Evolutionary conservation across 2,329 filamentous ascomycete species (phyloP).

Genomic region (Camillea tinctor): DNA sequence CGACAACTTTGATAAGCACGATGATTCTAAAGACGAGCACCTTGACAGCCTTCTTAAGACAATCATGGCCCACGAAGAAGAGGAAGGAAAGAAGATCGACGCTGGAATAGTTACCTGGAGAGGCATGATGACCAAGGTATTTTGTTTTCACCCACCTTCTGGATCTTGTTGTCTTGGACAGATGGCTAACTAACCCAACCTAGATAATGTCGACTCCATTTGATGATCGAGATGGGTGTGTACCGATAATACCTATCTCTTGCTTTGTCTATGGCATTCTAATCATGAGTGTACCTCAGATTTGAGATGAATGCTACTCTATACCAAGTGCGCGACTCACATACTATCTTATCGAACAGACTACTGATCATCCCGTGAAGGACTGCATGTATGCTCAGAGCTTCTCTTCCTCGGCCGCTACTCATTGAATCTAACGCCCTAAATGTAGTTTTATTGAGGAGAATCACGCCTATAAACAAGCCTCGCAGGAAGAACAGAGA

Average conservation of each 20-base stretch:
- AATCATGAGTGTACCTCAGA: slow-evolving; percentile 42
- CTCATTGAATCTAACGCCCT: slow-evolving; percentile 7
- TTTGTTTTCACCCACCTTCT: not conserved
- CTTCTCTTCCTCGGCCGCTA: not conserved
- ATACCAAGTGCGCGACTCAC: slow-evolving; percentile 67
- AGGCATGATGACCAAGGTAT: slow-evolving; percentile 98
- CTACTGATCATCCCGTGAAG: slow-evolving; percentile 34
- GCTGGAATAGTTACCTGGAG: slow-evolving; percentile 88
- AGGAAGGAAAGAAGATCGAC: slow-evolving; percentile 64
- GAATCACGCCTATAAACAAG: slow-evolving; percentile 71
- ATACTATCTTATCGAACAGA: not conserved
- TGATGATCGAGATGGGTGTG: slow-evolving; percentile 75
- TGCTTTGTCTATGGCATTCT: slow-evolving; percentile 1
- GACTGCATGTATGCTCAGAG: slow-evolving; percentile 49
- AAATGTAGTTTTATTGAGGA: slow-evolving; percentile 82
- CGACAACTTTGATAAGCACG: slow-evolving; percentile 76
- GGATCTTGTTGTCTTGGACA: not conserved
- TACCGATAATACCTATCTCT: slow-evolving; percentile 12
- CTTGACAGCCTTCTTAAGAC: slow-evolving; percentile 79
- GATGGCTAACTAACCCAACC: slow-evolving; percentile 6
- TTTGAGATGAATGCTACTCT: slow-evolving; percentile 96
- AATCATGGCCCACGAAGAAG: slow-evolving; percentile 70
- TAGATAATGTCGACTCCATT: slow-evolving; percentile 86
- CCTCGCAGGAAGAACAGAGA: slow-evolving; percentile 58
- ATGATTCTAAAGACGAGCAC: slow-evolving; percentile 83